Evolutionary conservation across 768 basidiomycete genomes (phyloP).

Genomic region (Harrya chromipes): DNA sequence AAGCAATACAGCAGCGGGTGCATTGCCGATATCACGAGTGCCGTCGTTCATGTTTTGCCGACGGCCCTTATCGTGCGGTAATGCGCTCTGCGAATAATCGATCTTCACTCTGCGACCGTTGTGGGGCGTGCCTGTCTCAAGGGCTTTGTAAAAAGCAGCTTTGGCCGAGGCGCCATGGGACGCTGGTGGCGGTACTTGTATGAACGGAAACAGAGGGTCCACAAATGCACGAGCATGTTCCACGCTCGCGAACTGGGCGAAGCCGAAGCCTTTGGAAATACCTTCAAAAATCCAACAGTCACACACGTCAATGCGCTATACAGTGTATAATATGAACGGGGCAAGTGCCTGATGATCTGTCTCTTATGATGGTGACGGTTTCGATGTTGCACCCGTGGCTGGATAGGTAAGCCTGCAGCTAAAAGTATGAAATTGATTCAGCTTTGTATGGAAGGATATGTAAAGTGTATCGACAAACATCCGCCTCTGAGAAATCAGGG

Average conservation of each 20-base stretch:
- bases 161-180: constrained; percentile 81
- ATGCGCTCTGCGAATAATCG: constrained; percentile 88
- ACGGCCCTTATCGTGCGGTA: constrained; percentile 64
- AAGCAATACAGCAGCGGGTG: constrained; percentile 77
- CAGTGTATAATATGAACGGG: constrained; percentile 67
- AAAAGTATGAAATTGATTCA: constrained; percentile 35
- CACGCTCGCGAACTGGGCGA: constrained; percentile 85
- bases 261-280: constrained; percentile 94
- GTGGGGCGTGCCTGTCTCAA: constrained; percentile 67
- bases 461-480: constrained; percentile 59
- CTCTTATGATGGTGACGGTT: constrained; percentile 93
- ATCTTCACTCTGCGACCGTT: constrained; percentile 90
- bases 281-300: constrained; percentile 74
- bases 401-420: constrained; percentile 79
- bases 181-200: constrained; percentile 88
- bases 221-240: constrained; percentile 91
- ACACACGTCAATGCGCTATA: constrained; percentile 72
- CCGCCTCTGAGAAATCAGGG: constrained; percentile 87
- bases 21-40: constrained; percentile 90
- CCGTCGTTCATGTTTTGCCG: constrained; percentile 84
- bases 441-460: constrained; percentile 36
- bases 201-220: constrained; percentile 85
- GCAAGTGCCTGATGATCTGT: constrained; percentile 94
- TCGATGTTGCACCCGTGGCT: constrained; percentile 73
- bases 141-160: constrained; percentile 66